phyloP scores from a whole-genome alignment of 2,329 filamentous ascomycete species.

The Knoxdaviesia capensis region DNA sequence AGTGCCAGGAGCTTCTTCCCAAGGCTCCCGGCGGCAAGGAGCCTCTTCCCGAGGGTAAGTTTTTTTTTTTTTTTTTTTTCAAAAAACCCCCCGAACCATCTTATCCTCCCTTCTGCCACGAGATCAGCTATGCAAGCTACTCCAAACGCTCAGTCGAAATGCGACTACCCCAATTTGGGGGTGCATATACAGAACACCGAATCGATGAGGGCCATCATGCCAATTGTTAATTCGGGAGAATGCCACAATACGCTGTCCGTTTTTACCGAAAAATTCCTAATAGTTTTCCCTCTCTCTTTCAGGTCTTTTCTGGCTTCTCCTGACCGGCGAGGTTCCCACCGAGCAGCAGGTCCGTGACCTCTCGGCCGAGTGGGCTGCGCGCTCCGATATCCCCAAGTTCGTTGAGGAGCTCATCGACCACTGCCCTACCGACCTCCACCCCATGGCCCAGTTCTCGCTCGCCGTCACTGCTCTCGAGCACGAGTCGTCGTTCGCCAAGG shows the following conservation, averaged over 20 bases:
- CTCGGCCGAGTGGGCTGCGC: conserved; percentile 96
- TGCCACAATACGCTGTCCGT: too few species aligned
- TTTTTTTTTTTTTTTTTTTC: neutral
- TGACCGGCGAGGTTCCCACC: conserved; percentile 91
- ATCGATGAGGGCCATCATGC: too few species aligned
- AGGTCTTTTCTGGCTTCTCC: conserved; percentile 98
- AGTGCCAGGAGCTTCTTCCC: conserved; percentile 93
- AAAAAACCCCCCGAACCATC: neutral
- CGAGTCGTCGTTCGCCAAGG: conserved; percentile 93
- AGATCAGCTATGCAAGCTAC: conserved; percentile 5
- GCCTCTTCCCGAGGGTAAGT: conserved; percentile 76
- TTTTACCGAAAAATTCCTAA: neutral
- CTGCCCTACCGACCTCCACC: conserved; percentile 96
- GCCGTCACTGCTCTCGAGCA: conserved; percentile 97
- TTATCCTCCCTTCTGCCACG: neutral
- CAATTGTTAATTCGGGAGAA: too few species aligned
- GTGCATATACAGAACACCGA: too few species aligned
- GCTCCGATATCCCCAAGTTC: conserved; percentile 92
- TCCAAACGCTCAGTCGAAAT: neutral
- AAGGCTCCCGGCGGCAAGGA: conserved; percentile 94
- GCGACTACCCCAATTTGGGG: too few species aligned
- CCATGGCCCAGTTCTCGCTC: conserved; percentile 98
- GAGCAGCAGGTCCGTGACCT: conserved; percentile 98
- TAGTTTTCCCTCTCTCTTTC: neutral
- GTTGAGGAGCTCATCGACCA: conserved; percentile 99